Evolutionary conservation across 257 asterid genomes (phyloP).

Genomic region (Solanum appendiculatum): DNA sequence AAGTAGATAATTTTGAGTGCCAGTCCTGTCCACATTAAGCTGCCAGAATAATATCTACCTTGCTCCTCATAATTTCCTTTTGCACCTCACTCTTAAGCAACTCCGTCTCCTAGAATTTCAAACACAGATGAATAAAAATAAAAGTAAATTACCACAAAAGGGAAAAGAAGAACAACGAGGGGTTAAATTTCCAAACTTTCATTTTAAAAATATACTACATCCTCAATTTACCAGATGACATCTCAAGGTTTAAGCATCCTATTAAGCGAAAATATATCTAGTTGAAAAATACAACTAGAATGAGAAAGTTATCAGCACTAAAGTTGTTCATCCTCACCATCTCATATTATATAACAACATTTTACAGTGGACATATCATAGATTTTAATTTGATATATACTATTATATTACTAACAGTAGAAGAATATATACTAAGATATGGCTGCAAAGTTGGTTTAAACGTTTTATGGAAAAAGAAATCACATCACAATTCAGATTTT

Average conservation of each 20-base stretch:
- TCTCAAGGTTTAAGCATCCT: not conserved
- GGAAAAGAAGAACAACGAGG: not conserved
- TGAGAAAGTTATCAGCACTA: not conserved
- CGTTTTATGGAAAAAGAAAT: not conserved
- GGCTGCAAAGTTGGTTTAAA: not conserved
- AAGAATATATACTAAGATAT: not conserved
- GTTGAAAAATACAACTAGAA: not conserved
- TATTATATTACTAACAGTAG: not conserved
- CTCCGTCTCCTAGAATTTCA: slow-evolving; percentile 31
- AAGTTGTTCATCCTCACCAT: not conserved
- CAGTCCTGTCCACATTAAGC: not conserved
- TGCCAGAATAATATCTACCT: slow-evolving; percentile 17
- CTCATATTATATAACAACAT: not conserved
- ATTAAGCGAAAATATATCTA: not conserved
- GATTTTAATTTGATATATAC: not conserved
- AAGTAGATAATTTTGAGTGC: not conserved
- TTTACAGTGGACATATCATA: not conserved
- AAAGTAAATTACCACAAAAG: not conserved
- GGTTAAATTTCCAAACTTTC: not conserved
- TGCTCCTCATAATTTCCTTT: slow-evolving; percentile 22
- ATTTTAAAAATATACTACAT: not conserved
- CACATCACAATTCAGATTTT: not conserved
- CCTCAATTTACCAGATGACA: not conserved
- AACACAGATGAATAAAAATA: not conserved
- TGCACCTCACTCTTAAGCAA: slow-evolving; percentile 31